Percentiles rank a stretch among this genome's conserved stretches.
Conservation (phyloP, 2,329 filamentous ascomycete genomes). For the Cladosporium sp. region DNA sequence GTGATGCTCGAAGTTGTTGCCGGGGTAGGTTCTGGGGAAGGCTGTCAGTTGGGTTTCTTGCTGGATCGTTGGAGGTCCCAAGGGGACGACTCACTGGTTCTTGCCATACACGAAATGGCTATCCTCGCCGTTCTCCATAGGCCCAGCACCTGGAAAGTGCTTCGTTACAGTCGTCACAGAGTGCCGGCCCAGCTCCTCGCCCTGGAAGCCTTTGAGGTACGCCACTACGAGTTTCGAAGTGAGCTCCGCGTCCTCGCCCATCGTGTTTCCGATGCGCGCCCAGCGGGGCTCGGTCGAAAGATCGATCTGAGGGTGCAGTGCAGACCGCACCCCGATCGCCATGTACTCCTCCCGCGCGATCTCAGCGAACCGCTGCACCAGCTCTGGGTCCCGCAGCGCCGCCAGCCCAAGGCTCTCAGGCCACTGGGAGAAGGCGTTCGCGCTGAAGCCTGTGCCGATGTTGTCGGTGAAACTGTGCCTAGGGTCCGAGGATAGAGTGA, state of each 20-base stretch:
- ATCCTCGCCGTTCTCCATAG: constrained; percentile 47
- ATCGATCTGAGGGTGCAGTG: constrained; percentile 49
- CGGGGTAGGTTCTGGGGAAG: constrained; percentile 40
- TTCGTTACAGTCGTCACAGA: constrained; percentile 48
- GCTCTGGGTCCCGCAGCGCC: constrained; percentile 39
- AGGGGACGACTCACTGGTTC: constrained; percentile 25
- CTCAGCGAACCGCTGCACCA: constrained; percentile 44
- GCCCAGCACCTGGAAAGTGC: constrained; percentile 49
- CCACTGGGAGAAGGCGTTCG: constrained; percentile 46
- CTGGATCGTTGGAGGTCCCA: neutral
- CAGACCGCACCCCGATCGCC: constrained; percentile 39
- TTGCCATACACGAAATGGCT: constrained; percentile 49
- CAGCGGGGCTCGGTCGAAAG: constrained; percentile 48
- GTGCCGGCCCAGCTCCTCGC: constrained; percentile 36
- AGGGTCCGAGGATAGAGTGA: constrained; percentile 45
- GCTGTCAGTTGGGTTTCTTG: neutral
- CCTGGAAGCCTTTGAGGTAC: constrained; percentile 47
- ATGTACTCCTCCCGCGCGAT: constrained; percentile 45
- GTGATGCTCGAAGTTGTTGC: constrained; percentile 46
- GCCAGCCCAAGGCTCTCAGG: constrained; percentile 47
- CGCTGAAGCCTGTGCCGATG: constrained; percentile 38
- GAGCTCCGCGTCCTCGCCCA: constrained; percentile 45
- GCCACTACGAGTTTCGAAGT: constrained; percentile 27
- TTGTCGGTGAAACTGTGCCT: constrained; percentile 42
- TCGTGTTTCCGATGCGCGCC: constrained; percentile 42